Base-by-base conservation (phyloP, 2,329 filamentous ascomycete species). In the Calonectria henricotiae region DNA sequence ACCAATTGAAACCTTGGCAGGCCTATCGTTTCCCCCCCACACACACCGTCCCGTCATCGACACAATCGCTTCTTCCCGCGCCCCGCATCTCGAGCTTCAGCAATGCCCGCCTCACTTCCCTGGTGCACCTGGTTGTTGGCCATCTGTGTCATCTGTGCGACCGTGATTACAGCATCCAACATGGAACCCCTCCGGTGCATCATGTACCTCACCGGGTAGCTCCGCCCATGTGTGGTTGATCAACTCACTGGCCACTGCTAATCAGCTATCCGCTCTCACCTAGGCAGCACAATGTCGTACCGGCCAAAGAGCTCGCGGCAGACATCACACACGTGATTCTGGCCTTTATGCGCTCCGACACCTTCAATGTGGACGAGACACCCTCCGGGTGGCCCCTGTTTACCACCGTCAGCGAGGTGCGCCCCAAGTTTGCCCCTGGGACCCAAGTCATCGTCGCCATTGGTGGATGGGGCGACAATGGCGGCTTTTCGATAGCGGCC, bases 381-480 rank as follows among this genome's bases (percentile, higher is more conserved):
- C 80, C 81, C 0, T 72, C 78, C 4, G 66, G 77, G 4, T 90
- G 86, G 82, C 85, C 87, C 0, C 79, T 91, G 6, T 91, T 90
- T 74, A 88, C 85, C 4, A 84, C 84, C 1, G 83, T 91, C 2
- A 76, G 79, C 3, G 78, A 84, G 13, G 83, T 86, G 15, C 87
- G 89, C 5, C 68, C 77, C 20, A 82, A 84, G 65, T 90, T 91
- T 70, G 80, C 81, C 7, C 69, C 81, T 0, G 84, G 84, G 30
- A 90, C 91, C 23, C 91, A 92, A 74, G 81, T 94, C 25, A 87
- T 92, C 83, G 86, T 94, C 43, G 92, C 93, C 23, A 89, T 95
- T 72, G 93, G 93, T 12, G 93, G 92, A 63, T 95, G 93, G 92
- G 92, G 92, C 0, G 91, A 94, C 70, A 90, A 88, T 0, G 79